Evolutionary conservation across 31 red algal species (phyloP), one percentile per base, ranked within the genome.

Genomic region (Asparagopsis taxiformis): DNA sequence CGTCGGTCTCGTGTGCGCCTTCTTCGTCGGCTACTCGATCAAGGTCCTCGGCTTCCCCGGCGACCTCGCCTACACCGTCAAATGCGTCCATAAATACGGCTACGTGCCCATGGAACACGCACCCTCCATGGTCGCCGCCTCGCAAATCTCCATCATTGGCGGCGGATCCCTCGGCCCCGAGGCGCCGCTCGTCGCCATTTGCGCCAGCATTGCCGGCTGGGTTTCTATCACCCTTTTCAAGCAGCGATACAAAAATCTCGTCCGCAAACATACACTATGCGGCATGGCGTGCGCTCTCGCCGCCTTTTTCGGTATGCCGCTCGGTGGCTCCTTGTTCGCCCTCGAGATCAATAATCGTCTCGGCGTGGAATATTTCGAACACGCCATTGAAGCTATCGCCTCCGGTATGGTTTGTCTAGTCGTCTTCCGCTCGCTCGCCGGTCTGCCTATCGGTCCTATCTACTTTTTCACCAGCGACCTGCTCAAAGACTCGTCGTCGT

Each of bases 201-300:
- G 87, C 55, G 93, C 87, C 24, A 62, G 58, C 39, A 70, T 90
- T 39, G 80, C 80, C 7, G 93, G 93, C 36, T 80, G 68, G 74
- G 50, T 96, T 1, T 62, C 60, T 3, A 41, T 60, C 49, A 36
- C 36, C 25, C 28, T 89, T n/a, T 96, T 96, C 54, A 77, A 73
- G 51, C 68, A 82, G n/a, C 46, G 51, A 22, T 75, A 88, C 51
- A 80, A 77, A 63, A 90, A 96, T 24, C 34, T 74, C 7, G 73
- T 90, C 46, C 82, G 86, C 21, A 88, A 83, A 63, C 88, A 87
- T 58, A 91, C 88, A 1, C 43, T 96, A 51, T 80, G 75, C 50
- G 93, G 93, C 22, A 96, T 96, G 93, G 93, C 93, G 8, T 90
- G 87, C 39, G 93, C 87, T 0, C 78, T 96, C 1, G 86, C 93